Conservation (phyloP, 2,329 filamentous ascomycete genomes). For the Pestalotiopsis sp. region DNA sequence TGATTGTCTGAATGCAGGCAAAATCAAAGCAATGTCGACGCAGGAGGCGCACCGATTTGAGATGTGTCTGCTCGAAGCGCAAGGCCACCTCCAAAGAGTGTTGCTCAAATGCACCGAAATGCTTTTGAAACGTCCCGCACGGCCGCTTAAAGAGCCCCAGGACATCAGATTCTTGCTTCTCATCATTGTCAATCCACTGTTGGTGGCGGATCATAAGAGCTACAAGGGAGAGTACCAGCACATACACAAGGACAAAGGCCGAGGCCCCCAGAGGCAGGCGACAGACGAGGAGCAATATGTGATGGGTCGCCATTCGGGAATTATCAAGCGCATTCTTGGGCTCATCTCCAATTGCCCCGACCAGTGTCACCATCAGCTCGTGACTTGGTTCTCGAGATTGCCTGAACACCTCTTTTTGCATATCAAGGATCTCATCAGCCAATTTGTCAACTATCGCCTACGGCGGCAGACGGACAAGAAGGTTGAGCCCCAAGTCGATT, state of each 20-base stretch:
- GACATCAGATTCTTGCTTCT: slow-evolving; percentile 80
- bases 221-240: slow-evolving; percentile 45
- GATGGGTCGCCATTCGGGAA: slow-evolving; percentile 74
- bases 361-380: slow-evolving; percentile 75
- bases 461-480: slow-evolving; percentile 71
- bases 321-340: slow-evolving; percentile 84
- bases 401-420: slow-evolving; percentile 69
- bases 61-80: slow-evolving; percentile 53
- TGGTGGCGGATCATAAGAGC: slow-evolving; percentile 51
- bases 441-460: slow-evolving; percentile 81
- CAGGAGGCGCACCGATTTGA: slow-evolving; percentile 48
- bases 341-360: slow-evolving; percentile 75
- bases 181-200: slow-evolving; percentile 75
- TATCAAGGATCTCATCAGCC: slow-evolving; percentile 75
- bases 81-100: slow-evolving; percentile 68
- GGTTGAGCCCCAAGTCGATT: slow-evolving; percentile 60
- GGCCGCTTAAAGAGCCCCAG: slow-evolving; percentile 66
- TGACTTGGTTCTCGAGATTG: slow-evolving; percentile 77
- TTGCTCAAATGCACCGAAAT: slow-evolving; percentile 79
- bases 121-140: slow-evolving; percentile 77
- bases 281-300: slow-evolving; percentile 32
- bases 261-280: slow-evolving; percentile 14
- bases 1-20: slow-evolving; percentile 45
- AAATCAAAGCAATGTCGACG: slow-evolving; percentile 32
- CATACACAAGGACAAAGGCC: slow-evolving; percentile 22